Conservation (phyloP, 257 asterid genomes). For the Craterostigma plantagineum region DNA sequence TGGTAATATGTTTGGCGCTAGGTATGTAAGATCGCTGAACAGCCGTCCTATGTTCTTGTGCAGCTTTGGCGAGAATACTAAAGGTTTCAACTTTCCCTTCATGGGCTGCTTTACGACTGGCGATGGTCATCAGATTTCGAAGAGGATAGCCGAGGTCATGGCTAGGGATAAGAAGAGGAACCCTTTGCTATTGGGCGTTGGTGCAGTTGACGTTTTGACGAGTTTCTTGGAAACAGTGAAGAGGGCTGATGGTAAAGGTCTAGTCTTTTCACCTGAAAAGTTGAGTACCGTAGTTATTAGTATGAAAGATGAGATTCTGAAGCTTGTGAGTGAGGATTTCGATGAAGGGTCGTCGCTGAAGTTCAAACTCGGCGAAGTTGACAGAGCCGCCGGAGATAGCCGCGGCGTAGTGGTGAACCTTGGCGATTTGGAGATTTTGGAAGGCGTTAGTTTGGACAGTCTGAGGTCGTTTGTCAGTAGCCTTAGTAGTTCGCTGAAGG, state of each 20-base stretch:
- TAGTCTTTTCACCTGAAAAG: conserved; percentile 26
- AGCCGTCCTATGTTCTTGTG: conserved; percentile 44
- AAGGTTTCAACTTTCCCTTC: conserved; percentile 49
- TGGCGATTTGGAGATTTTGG: conserved; percentile 42
- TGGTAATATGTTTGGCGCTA: too few relatives aligned
- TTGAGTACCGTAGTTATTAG: conserved; percentile 27
- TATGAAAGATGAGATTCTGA: conserved; percentile 33
- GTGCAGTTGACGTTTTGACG: conserved; percentile 33
- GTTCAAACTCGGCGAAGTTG: conserved; percentile 35
- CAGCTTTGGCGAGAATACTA: conserved; percentile 4
- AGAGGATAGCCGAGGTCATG: conserved; percentile 51
- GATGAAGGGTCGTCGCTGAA: conserved; percentile 38
- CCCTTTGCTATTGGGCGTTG: conserved; percentile 62
- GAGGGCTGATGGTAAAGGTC: conserved; percentile 13
- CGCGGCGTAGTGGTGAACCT: conserved; percentile 36
- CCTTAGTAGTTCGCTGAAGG: conserved; percentile 23
- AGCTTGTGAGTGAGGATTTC: conserved; percentile 26
- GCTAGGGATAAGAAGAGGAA: conserved; percentile 22
- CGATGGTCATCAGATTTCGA: conserved; percentile 19
- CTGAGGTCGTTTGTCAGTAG: conserved; percentile 25
- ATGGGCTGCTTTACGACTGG: conserved; percentile 23
- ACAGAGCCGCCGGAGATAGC: conserved; percentile 13
- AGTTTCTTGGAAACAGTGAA: conserved; percentile 36
- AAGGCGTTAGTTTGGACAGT: conserved; percentile 22
- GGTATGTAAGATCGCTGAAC: conserved; percentile 39